Evolutionary conservation across 2,329 filamentous ascomycete genomes (phyloP).

Genomic region (Verticillium longisporum): DNA sequence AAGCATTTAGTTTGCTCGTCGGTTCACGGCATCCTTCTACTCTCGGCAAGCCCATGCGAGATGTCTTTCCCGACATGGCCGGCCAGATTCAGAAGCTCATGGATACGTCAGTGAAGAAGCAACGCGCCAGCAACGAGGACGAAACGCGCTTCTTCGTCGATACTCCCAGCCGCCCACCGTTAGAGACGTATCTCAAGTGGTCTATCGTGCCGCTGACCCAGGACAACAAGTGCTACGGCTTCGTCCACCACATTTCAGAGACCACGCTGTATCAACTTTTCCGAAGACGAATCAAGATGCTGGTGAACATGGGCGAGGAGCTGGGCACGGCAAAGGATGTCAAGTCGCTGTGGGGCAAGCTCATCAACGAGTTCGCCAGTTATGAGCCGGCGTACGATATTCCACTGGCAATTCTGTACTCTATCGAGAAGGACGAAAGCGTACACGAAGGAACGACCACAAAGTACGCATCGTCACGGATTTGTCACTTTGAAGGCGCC

Average conservation of each 20-base stretch:
- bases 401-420: constrained; percentile 44
- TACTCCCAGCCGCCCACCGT: constrained; percentile 28
- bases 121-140: constrained; percentile 28
- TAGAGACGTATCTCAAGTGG: constrained; percentile 42
- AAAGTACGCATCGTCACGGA: constrained; percentile 21
- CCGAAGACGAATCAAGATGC: constrained; percentile 42
- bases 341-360: constrained; percentile 40
- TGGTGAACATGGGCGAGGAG: constrained; percentile 38
- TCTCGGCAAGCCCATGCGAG: constrained; percentile 52
- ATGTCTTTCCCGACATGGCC: constrained; percentile 43
- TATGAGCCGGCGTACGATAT: constrained; percentile 40
- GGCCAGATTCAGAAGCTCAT: constrained; percentile 38
- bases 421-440: constrained; percentile 32
- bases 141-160: constrained; percentile 40
- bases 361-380: constrained; percentile 33
- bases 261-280: constrained; percentile 39
- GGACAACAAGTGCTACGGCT: constrained; percentile 33
- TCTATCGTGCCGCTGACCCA: constrained; percentile 39
- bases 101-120: constrained; percentile 19
- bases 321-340: constrained; percentile 34
- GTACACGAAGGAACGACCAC: constrained; percentile 14
- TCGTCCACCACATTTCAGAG: constrained; percentile 40
- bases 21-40: constrained; percentile 58
- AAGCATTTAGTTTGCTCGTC: constrained; percentile 56
- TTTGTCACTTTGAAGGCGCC: constrained; percentile 36